A percentile compares a stretch with the other conserved stretches of the same genome.
phyloP scores from a whole-genome alignment of 2,329 filamentous ascomycete genomes.

The Penicillium sp. region DNA sequence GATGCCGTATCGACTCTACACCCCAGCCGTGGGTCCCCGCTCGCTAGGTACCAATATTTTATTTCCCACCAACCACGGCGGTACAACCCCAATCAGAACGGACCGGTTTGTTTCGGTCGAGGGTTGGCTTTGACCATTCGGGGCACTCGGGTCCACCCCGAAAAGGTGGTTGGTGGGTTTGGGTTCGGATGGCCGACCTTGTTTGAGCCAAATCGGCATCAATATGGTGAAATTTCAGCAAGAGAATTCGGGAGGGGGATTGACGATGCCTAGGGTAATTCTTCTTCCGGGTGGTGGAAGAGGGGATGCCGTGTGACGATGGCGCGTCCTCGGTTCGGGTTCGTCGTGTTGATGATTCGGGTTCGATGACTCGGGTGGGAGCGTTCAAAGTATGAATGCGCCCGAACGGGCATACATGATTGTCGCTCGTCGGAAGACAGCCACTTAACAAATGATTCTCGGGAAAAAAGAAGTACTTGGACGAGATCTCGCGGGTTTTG shows the following conservation, averaged over 20 bases:
- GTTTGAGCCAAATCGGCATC: conserved; percentile 1
- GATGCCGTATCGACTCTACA: background rate
- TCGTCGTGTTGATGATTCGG: too few species aligned
- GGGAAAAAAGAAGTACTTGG: background rate
- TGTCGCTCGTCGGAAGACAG: background rate
- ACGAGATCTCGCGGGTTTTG: background rate
- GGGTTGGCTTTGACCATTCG: background rate
- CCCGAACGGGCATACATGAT: too few species aligned
- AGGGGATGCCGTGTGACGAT: too few species aligned
- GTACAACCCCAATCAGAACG: background rate
- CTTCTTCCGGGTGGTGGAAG: too few species aligned
- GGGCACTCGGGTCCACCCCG: background rate
- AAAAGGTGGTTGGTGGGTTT: background rate
- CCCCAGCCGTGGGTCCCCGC: background rate
- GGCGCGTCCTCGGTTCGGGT: too few species aligned
- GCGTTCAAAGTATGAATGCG: too few species aligned
- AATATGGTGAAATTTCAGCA: background rate
- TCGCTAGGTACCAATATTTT: background rate
- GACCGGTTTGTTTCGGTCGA: background rate
- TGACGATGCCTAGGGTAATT: background rate
- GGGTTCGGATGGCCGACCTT: background rate
- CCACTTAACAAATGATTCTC: background rate
- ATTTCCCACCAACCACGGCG: conserved; percentile 2
- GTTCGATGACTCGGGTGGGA: too few species aligned
- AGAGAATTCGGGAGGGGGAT: background rate